Conservation (phyloP, 805 yeast species). For the Teunomyces atbi region DNA sequence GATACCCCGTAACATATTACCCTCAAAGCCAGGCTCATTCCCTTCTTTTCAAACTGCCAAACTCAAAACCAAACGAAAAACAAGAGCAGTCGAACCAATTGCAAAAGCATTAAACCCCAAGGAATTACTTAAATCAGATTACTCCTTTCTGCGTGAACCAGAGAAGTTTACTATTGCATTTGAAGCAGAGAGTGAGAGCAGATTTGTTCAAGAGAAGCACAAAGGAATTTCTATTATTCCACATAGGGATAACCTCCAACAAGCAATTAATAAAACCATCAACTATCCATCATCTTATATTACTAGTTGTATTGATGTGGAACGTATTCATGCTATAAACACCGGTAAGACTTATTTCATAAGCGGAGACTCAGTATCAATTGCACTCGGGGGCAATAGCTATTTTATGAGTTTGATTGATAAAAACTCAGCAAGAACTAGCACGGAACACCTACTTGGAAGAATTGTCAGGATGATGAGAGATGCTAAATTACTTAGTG, state of each 20-base stretch:
- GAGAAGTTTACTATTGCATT: conserved; percentile 25
- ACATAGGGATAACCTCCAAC: not conserved
- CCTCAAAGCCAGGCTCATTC: not conserved
- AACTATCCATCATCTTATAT: conserved; percentile 13
- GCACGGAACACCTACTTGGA: conserved; percentile 16
- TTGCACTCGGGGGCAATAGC: conserved; percentile 17
- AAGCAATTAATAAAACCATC: not conserved
- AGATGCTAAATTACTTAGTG: conserved; percentile 8
- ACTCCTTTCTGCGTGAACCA: conserved; percentile 23
- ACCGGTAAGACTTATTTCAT: conserved; percentile 15
- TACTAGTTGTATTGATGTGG: conserved; percentile 14
- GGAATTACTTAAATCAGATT: conserved; percentile 5
- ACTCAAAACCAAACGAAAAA: not conserved
- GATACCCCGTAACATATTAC: not conserved
- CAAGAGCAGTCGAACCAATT: not conserved
- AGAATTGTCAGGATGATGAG: conserved; percentile 17
- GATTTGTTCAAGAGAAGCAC: conserved; percentile 10
- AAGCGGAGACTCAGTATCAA: conserved; percentile 12
- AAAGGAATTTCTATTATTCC: not conserved
- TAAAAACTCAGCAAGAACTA: conserved; percentile 15
- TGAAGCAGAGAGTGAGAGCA: conserved; percentile 34
- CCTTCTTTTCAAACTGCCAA: not conserved
- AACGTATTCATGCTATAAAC: conserved; percentile 13
- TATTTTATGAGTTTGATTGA: conserved; percentile 27
- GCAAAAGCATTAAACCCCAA: conserved; percentile 3